Percentiles rank a stretch among this genome's conserved stretches.
Evolutionary conservation across 179 eudicot species (phyloP).

Genomic region (Gypsophila paniculata): DNA sequence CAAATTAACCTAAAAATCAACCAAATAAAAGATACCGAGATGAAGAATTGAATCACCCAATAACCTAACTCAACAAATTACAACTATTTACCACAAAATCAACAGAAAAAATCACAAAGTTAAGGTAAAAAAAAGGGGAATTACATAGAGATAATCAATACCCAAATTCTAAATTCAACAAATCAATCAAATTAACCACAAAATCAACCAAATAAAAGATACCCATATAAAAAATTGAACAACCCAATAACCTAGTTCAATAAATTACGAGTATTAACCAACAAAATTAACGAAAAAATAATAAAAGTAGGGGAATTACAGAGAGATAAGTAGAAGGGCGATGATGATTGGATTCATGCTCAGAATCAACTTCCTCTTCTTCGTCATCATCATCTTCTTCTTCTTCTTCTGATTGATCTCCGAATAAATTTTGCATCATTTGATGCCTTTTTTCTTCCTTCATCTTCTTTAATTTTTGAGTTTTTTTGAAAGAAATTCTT

Average conservation of each 20-base stretch:
- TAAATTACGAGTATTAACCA: background rate
- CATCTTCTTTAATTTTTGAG: slow-evolving; percentile 19
- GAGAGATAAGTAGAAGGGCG: slow-evolving; percentile 52
- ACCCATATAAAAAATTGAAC: background rate
- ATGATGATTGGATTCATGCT: slow-evolving; percentile 80
- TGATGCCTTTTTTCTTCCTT: slow-evolving; percentile 77
- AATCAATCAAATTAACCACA: background rate
- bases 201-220: background rate
- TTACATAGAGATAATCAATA: background rate
- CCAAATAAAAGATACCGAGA: slow-evolving; percentile 2
- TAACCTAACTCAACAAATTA: background rate
- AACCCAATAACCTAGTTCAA: background rate
- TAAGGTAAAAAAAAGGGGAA: no score
- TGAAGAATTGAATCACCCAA: background rate
- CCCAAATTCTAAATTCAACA: slow-evolving; percentile 3
- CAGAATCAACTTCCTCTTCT: slow-evolving; percentile 34
- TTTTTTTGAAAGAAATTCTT: background rate
- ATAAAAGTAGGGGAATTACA: background rate
- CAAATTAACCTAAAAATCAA: background rate
- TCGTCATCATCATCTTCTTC: slow-evolving; percentile 49
- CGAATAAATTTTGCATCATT: slow-evolving; percentile 88
- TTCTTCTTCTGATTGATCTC: slow-evolving; percentile 86
- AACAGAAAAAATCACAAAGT: background rate
- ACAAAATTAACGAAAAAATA: background rate
- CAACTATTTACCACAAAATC: background rate